Conservation (phyloP, 805 yeast species). For the Wickerhamomyces chaumierensis region DNA sequence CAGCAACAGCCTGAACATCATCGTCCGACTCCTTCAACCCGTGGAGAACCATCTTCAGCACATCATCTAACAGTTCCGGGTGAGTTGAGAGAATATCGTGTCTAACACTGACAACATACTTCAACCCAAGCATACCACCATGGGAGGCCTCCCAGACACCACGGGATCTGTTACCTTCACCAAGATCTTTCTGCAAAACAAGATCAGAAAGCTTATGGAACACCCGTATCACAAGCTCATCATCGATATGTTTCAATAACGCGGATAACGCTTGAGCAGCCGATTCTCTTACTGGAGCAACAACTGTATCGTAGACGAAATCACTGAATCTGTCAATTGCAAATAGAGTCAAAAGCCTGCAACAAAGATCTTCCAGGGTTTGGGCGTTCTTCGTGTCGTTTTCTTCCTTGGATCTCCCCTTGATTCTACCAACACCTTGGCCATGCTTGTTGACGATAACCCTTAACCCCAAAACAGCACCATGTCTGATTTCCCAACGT, state of each 20-base stretch:
- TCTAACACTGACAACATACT: constrained; percentile 85
- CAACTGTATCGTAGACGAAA: constrained; percentile 93
- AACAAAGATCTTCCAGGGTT: constrained; percentile 80
- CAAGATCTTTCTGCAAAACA: constrained; percentile 43
- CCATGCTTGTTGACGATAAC: constrained; percentile 82
- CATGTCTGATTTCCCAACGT: constrained; percentile 92
- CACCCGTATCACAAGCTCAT: constrained; percentile 44
- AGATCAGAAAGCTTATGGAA: constrained; percentile 57
- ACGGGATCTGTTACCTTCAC: constrained; percentile 15
- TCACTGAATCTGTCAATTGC: constrained; percentile 95
- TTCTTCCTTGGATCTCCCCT: constrained; percentile 46
- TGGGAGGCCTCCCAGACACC: constrained; percentile 96
- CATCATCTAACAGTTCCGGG: constrained; percentile 48
- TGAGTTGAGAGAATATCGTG: constrained; percentile 60
- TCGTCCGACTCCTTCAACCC: constrained; percentile 77
- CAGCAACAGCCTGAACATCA: constrained; percentile 96
- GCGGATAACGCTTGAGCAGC: constrained; percentile 94
- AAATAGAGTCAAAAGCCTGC: constrained; percentile 73
- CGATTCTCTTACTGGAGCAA: constrained; percentile 96
- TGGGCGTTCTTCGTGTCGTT: constrained; percentile 55
- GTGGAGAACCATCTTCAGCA: constrained; percentile 75
- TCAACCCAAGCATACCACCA: constrained; percentile 90
- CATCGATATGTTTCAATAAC: constrained; percentile 56
- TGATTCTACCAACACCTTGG: constrained; percentile 70
- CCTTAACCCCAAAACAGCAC: constrained; percentile 85